phyloP scores from a whole-genome alignment of 345 rosid species.

The Dipteronia sinensis region DNA sequence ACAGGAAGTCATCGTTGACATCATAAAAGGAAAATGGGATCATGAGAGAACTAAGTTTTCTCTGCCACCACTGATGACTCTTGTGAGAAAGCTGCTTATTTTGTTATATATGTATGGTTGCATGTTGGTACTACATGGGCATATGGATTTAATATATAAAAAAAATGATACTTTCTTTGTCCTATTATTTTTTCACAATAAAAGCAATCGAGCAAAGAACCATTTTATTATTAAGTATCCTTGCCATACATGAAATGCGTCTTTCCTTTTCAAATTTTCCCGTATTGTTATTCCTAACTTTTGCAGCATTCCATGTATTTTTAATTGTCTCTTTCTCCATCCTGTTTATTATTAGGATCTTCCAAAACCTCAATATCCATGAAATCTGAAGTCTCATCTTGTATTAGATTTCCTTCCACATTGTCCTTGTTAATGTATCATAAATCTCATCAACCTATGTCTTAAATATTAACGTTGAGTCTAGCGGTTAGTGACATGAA shows the following conservation, averaged over 20 bases:
- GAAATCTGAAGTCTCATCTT: background rate
- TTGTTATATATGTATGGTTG: background rate
- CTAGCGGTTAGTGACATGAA: too few relatives aligned
- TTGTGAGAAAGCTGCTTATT: conserved; percentile 41
- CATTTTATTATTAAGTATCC: background rate
- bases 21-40: conserved; percentile 81
- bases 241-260: background rate
- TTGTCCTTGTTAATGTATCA: background rate
- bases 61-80: conserved; percentile 92
- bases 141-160: background rate
- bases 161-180: background rate
- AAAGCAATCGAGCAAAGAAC: background rate
- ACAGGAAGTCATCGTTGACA: conserved; percentile 55
- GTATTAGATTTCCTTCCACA: background rate
- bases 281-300: background rate
- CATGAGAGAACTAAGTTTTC: conserved; percentile 84
- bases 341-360: background rate
- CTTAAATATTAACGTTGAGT: too few relatives aligned
- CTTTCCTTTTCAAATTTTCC: background rate
- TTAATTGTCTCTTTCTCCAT: background rate
- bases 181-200: background rate
- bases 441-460: too few relatives aligned
- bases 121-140: background rate
- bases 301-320: background rate
- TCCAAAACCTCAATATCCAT: background rate